These are phyloP conservation scores for Asterophora parasitica DNA, from an alignment of 768 basidiomycete genomes.

Conservation along the genomic window DNA sequence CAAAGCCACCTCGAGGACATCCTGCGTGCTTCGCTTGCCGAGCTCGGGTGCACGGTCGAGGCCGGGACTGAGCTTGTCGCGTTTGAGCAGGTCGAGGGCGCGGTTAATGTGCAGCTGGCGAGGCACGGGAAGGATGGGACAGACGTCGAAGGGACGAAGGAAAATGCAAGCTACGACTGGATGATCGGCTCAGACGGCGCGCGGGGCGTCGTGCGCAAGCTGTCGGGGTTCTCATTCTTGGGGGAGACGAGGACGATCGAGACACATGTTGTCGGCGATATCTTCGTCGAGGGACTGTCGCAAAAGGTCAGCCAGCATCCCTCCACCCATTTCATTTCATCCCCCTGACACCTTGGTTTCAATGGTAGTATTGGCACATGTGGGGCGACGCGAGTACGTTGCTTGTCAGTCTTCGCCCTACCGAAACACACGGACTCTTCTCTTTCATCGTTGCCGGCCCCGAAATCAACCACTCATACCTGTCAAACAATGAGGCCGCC, in stretches of 20 bases:
- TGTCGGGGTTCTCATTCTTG: conserved; percentile 33
- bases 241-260: conserved; percentile 34
- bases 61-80: conserved; percentile 41
- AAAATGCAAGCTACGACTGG: conserved; percentile 29
- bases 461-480: conserved; percentile 17
- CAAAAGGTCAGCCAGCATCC: conserved; percentile 27
- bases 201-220: conserved; percentile 37
- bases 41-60: conserved; percentile 33
- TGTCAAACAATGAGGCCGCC: conserved; percentile 28
- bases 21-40: conserved; percentile 29
- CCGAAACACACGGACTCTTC: conserved; percentile 26
- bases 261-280: conserved; percentile 36
- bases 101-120: conserved; percentile 32
- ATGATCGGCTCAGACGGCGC: conserved; percentile 44
- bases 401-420: conserved; percentile 30
- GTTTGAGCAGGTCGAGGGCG: conserved; percentile 32
- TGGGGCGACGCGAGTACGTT: conserved; percentile 36
- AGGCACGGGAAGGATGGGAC: conserved; percentile 16
- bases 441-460: conserved; percentile 26
- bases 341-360: background rate
- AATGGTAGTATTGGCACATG: conserved; percentile 39
- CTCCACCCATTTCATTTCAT: background rate
- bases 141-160: conserved; percentile 17
- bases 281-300: conserved; percentile 36
- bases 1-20: conserved; percentile 35